Evolutionary conservation across 2,329 filamentous ascomycete genomes (phyloP).

Genomic region (Botrytis elliptica): DNA sequence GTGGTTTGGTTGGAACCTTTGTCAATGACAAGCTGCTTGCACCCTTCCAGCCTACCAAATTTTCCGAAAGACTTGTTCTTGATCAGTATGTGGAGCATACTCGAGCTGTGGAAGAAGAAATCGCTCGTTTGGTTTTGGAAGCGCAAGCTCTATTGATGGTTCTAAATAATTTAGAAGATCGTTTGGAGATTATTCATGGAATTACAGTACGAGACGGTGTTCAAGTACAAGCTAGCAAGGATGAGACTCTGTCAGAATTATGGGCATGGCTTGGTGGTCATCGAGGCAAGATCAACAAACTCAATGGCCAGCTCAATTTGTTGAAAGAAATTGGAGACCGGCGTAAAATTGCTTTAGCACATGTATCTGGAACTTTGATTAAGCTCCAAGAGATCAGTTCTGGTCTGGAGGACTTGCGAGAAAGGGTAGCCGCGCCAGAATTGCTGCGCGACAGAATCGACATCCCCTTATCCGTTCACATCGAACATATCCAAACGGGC

Average conservation of each 20-base stretch:
- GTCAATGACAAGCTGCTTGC: slow-evolving; percentile 49
- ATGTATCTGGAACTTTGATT: slow-evolving; percentile 67
- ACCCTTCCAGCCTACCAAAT: slow-evolving; percentile 61
- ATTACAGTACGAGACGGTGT: slow-evolving; percentile 65
- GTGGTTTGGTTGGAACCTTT: slow-evolving; percentile 43
- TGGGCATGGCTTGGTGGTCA: slow-evolving; percentile 77
- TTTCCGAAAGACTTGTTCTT: slow-evolving; percentile 61
- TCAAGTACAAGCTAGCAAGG: slow-evolving; percentile 56
- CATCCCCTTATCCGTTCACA: slow-evolving; percentile 69
- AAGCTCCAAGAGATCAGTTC: slow-evolving; percentile 73
- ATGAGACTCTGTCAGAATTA: slow-evolving; percentile 65
- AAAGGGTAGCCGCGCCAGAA: slow-evolving; percentile 67
- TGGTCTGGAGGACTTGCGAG: slow-evolving; percentile 68
- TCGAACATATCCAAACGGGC: slow-evolving; percentile 70
- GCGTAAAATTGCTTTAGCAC: slow-evolving; percentile 61
- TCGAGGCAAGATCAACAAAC: slow-evolving; percentile 55
- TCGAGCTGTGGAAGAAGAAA: slow-evolving; percentile 66
- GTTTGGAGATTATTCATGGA: slow-evolving; percentile 67
- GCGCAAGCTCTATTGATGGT: slow-evolving; percentile 66
- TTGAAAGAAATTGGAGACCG: slow-evolving; percentile 66
- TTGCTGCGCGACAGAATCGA: slow-evolving; percentile 51
- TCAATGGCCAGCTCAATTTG: slow-evolving; percentile 62
- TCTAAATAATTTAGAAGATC: slow-evolving; percentile 66
- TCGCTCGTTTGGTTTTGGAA: slow-evolving; percentile 64
- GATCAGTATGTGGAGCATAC: slow-evolving; percentile 77